phyloP scores from a whole-genome alignment of 2,329 filamentous ascomycete genomes.

The Aspergillus viridinutans region DNA sequence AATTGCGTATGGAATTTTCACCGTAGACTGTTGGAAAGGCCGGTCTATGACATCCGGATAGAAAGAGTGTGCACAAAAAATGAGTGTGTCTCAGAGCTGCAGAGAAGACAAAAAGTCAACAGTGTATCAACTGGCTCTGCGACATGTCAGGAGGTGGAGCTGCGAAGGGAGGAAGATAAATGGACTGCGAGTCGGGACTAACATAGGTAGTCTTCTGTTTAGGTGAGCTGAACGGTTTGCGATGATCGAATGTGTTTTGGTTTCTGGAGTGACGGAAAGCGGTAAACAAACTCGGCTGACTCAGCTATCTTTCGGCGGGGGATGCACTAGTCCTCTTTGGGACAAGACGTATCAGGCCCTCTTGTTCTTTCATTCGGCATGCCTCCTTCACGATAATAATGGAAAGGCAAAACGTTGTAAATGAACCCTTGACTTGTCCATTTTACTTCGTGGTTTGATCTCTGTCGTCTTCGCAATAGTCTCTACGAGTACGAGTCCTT shows the following conservation, averaged over 20 bases:
- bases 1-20: not conserved
- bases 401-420: not conserved
- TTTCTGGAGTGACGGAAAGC: slow-evolving; percentile 29
- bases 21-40: not conserved
- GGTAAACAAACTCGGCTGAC: slow-evolving; percentile 34
- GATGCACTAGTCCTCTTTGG: slow-evolving; percentile 4
- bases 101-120: not conserved
- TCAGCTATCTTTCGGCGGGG: slow-evolving; percentile 18
- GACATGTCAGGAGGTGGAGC: slow-evolving; percentile 11
- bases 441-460: not conserved
- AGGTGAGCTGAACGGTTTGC: not conserved
- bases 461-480: not conserved
- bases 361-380: slow-evolving; percentile 3
- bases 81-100: slow-evolving; percentile 2
- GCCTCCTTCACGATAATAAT: not conserved
- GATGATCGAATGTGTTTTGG: slow-evolving; percentile 6
- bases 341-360: slow-evolving; percentile 13
- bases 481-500: not conserved
- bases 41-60: not conserved
- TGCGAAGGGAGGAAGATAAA: slow-evolving; percentile 7
- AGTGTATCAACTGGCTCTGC: slow-evolving; percentile 8
- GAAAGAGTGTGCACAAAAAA: not conserved
- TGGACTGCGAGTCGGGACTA: not conserved
- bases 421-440: not conserved
- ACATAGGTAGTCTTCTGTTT: not conserved